Evolutionary conservation across 2,329 filamentous ascomycete species (phyloP), one percentile per base, ranked within the genome.

Genomic region (Helotiales sp.): DNA sequence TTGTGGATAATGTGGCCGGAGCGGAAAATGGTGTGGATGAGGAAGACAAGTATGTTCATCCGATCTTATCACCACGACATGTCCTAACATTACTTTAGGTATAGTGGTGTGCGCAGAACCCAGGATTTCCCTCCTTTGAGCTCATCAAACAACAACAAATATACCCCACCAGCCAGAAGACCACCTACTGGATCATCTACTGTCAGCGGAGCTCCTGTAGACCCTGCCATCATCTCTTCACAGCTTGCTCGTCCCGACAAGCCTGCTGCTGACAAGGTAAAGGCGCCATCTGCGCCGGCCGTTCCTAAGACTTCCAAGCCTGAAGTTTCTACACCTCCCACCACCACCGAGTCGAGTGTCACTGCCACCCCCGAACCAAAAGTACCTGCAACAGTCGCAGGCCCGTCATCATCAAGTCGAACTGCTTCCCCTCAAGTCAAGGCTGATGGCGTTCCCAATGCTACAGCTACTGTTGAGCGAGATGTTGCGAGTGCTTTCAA

Each of bases 181-280:
- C 91, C 94, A 8, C 92, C 93, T 20, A 87, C 91, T 34, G 89
- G 85, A 28, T 87, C 92, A 70, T 83, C 93, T 4, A 92, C 90
- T 8, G 89, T 94, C 24, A 85, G 88, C 71, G 91, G 93, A 50
- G 92, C 89, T 47, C 92, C 92, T 15, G 87, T 95, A 60, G 93
- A 97, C 77, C 93, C 93, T 68, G 92, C 94, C 37, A 97, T 97
- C 76, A 96, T 97, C 75, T 95, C 93, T 6, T 90, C 93, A n/a
- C 90, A 93, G 75, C 82, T 97, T 67, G 82, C 85, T 34, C 83
- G 83, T 54, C 82, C 86, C 22, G 81, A 81, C 37, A 75, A 75
- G 66, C 58, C 69, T 28, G 58, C 69, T 43, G 57, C 67, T 11
- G 76, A 77, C 5, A 75, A 74, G 57, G 47, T 37, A 28, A 75